Base-by-base conservation (phyloP, 129 eudicot species). In the Gnaphalium uliginosum region DNA sequence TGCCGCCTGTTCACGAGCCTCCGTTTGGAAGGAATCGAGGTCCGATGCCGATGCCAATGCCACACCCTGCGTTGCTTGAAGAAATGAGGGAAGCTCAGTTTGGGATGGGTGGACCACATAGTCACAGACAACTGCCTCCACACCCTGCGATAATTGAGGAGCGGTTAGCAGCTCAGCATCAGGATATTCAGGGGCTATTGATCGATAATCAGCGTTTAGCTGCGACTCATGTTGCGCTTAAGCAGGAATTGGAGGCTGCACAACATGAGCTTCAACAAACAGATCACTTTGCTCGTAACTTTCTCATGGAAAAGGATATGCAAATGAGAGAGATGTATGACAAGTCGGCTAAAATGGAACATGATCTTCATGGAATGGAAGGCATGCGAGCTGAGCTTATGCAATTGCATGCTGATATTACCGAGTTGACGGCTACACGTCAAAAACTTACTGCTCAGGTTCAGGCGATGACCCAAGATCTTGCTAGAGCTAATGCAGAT, bases 191-290 rank as follows among this genome's bases (percentile, higher is more conserved):
- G 48, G 92, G 73, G 15, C 78, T 93, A 23, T 76, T 93, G 72
- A 79, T 76, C 62, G 98, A 93, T 81, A 93, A 93, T 69, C 98
- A 93, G 79, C 82, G 96, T 65, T 83, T 90, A 32, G 96, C 98
- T 69, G 98, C 96, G 17, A 90, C 96, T 21, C 98, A 93, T 81
- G 98, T 93, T 66, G 98, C 98, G 43, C 94, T 93, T 66, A 93
- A 79, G 86, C 96, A 90, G 79, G 98, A 93, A 71, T 29, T 93
- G 26, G 98, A 93, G 86, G 87, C 84, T 43, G 83, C 88, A 15
- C 98, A 88, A 73, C 80, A 83, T 65, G 95, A 93, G 79, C 86
- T 93, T 79, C 96, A 90, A 56, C 82, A 87, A 53, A 85, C 87
- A 0, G 90, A 86, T 71, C 87, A 84, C 8, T 79, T 78, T 76